Base-by-base conservation (phyloP, 2,329 filamentous ascomycete species). In the Fusarium poae region DNA sequence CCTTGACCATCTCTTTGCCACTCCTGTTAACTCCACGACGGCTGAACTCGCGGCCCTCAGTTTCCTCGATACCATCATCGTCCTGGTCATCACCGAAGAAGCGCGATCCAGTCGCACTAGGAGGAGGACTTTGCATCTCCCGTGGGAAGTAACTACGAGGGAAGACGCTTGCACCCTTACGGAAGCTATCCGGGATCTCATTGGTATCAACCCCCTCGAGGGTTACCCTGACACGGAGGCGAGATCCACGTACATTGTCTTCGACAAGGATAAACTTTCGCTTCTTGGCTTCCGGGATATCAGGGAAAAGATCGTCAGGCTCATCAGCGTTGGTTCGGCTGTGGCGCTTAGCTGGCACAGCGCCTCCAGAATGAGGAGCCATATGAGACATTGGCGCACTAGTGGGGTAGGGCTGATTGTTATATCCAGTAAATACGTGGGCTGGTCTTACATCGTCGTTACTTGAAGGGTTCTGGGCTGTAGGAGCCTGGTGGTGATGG, bases 181-280 rank as follows among this genome's bases (percentile, higher is more conserved):
- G 92, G 82, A 97, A 97, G 18, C 93, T 96, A 79, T 98, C 95
- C 2, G 95, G 95, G 76, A 98, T 97, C 80, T 98, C 95, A 75
- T 94, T 91, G 82, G 96, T 97, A 77, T 97, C 92, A 72, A 97
- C 94, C 44, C 91, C 90, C 76, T 97, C 93, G n/a, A 99, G 88
- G 67, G 92, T 96, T 52, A 97, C 94, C 65, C 94, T 91, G 45
- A 98, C 94, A 18, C 95, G 90, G 3, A 97, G 90, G 42, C 94
- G 88, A 51, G 89, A 91, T 53, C 91, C 91, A 35, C 93, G 91
- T 66, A 94, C 91, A 53, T 89, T 90, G 78, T 98, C 95, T 71
- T 97, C 94, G 29, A 98, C 94, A 12, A 98, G 88, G 72, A 98
- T 97, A 79, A 98, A 98, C 80, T 97, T 98, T 77, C 95, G 91